Evolutionary conservation across 1,284 basidiomycete species (phyloP), one percentile per base, ranked within the genome.

Genomic region (Chalciporus sp.): DNA sequence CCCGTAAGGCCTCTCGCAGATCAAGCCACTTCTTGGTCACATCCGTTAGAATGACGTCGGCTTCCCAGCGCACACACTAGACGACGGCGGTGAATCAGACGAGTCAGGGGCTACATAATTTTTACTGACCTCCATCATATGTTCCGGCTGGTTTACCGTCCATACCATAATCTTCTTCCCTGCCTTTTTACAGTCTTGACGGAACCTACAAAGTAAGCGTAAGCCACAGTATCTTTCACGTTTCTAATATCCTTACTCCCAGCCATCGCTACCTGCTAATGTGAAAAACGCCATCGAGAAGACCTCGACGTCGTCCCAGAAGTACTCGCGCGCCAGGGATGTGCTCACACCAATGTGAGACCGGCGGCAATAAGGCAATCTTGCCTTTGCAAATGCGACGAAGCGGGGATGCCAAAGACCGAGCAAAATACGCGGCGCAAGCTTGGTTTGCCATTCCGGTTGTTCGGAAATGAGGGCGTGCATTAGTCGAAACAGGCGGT

Each of bases 361-460:
- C 41, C 93, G 83, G 50, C 84, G 83, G 71, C 94, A 89, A 67
- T 92, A 90, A 10, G 94, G 92, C 31, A 99, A 76, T 54, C 86
- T 77, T 33, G 74, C 70, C 69, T 88, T 85, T 3, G 96, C 95
- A 20, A 85, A 84, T 19, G 74, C 76, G 50, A 98, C 74, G 76
- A 97, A 98, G 58, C 88, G 85, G 17, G 96, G 94, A 74, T 99
- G 96, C 94, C 95, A 96, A 17, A 90, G 75, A 11, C 88, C 96
- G 42, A 98, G 80, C 26, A 98, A 77, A 62, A 98, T 84, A n/a
- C 96, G 84, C 0, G 95, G 95, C 1, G 93, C 94, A 41, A 99
- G 85, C 23, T 71, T 74, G 3, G 82, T 88, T 70, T 95, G 81
- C 89, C 91, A 98, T 37, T 83, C 75, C 2, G 83, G 78, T 58